These are phyloP conservation scores for Mucor racemosus DNA, from an alignment of 371 early-diverging fungal species.

Conservation along the genomic window DNA sequence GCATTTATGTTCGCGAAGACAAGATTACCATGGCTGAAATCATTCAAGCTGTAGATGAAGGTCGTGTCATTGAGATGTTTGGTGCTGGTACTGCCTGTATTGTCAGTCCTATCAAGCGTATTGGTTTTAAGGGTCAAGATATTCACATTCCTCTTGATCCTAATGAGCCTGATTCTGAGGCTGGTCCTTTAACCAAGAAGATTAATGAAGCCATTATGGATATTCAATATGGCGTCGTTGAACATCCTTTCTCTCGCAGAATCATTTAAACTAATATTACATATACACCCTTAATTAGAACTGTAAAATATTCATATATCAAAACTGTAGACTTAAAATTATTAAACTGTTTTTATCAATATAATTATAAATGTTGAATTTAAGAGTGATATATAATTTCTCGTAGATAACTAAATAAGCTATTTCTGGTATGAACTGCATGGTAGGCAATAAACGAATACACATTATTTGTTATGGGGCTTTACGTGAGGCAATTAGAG, in stretches of 20 bases:
- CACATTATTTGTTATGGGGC: no score
- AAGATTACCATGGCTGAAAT: constrained; percentile 80
- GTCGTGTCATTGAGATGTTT: constrained; percentile 75
- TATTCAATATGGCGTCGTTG: constrained; percentile 88
- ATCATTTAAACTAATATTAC: not conserved
- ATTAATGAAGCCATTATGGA: constrained; percentile 83
- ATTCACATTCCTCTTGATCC: constrained; percentile 84
- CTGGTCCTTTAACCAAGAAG: constrained; percentile 80
- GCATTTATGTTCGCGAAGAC: constrained; percentile 84
- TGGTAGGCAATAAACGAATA: no score
- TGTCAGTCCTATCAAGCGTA: constrained; percentile 84
- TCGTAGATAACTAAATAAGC: no score
- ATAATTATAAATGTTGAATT: not conserved
- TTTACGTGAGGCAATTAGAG: no score
- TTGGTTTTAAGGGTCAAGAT: constrained; percentile 66
- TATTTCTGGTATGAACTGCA: no score
- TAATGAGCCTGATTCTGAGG: constrained; percentile 69
- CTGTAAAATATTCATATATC: not conserved
- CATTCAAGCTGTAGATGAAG: constrained; percentile 69
- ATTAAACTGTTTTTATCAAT: not conserved
- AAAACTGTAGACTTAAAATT: not conserved
- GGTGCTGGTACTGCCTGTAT: constrained; percentile 95
- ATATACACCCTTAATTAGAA: not conserved
- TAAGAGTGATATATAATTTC: not conserved
- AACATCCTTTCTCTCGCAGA: constrained; percentile 57